Evolutionary conservation across 2,329 filamentous ascomycete genomes (phyloP).

Genomic region (Pseudofabraea citricarpa): DNA sequence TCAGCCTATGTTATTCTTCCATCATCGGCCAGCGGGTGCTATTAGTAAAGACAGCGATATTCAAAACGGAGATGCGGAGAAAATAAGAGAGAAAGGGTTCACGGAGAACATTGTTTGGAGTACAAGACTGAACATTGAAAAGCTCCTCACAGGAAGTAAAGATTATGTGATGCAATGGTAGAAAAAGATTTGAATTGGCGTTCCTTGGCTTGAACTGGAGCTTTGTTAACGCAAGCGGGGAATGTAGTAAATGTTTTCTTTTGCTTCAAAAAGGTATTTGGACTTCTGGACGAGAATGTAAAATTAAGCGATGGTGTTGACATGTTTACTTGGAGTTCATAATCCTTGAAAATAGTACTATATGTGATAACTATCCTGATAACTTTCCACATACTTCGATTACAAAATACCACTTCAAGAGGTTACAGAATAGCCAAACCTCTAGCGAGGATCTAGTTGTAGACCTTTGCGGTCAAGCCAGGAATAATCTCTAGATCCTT

Average conservation of each 20-base stretch:
- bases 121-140: slow-evolving; percentile 28
- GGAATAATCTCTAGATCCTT: background rate
- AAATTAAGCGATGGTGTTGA: no score
- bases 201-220: background rate
- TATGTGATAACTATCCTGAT: no score
- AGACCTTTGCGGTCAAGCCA: background rate
- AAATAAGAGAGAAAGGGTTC: slow-evolving; percentile 24
- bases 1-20: slow-evolving; percentile 30
- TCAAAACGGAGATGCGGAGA: slow-evolving; percentile 10
- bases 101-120: slow-evolving; percentile 32
- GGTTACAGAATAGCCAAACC: no score
- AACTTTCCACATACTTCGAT: no score
- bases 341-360: no score
- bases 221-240: no score
- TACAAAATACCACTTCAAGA: no score
- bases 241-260: no score
- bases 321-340: no score
- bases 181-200: background rate
- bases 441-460: background rate
- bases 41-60: slow-evolving; percentile 30
- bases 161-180: slow-evolving; percentile 11
- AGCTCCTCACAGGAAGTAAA: slow-evolving; percentile 20
- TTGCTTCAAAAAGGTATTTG: no score
- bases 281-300: no score
- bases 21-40: slow-evolving; percentile 26